Percentiles rank a stretch among this genome's conserved stretches.
phyloP scores from a whole-genome alignment of 257 asterid species.

The Solanum habrochaites region DNA sequence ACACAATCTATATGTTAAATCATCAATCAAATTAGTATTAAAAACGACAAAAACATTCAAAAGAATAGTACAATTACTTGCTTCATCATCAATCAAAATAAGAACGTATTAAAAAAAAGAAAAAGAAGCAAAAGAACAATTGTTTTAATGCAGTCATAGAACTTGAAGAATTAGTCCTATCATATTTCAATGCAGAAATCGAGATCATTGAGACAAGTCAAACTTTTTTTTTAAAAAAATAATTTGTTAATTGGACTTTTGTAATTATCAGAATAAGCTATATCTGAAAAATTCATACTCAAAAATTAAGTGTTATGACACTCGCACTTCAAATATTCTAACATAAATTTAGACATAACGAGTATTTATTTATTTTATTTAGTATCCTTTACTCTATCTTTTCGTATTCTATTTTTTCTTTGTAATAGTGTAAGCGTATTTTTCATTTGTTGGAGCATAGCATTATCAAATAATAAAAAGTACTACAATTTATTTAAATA shows the following conservation, averaged over 20 bases:
- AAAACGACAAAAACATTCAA: background rate
- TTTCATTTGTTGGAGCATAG: background rate
- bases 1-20: background rate
- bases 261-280: background rate
- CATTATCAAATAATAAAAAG: background rate
- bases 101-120: background rate
- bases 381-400: background rate
- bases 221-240: too few relatives aligned
- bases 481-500: background rate
- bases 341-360: fast-evolving
- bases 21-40: background rate
- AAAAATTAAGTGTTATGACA: background rate
- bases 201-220: background rate
- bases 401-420: background rate
- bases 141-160: background rate
- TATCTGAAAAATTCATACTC: too few relatives aligned
- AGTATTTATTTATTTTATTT: background rate
- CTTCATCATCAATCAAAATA: background rate
- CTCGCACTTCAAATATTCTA: background rate
- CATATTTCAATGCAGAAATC: background rate
- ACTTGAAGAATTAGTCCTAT: background rate
- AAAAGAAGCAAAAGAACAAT: background rate
- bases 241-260: background rate
- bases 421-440: background rate
- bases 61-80: background rate